Percentiles rank a stretch among this genome's conserved stretches.
Evolutionary conservation across 208 protist species (phyloP).

Genomic region (Zelonia costaricensis): DNA sequence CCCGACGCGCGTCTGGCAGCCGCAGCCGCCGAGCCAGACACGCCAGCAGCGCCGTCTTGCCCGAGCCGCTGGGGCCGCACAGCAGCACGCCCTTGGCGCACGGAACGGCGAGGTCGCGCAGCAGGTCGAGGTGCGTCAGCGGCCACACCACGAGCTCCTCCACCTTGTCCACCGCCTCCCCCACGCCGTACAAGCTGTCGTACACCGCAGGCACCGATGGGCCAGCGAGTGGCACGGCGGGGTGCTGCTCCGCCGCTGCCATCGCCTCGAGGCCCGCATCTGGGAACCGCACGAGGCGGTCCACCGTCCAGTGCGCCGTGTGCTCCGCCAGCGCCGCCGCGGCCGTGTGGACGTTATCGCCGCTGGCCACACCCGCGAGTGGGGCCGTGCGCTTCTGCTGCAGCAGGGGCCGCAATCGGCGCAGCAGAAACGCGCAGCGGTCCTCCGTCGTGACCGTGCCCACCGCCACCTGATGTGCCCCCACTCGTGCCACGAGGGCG

Average conservation of each 20-base stretch:
- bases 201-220: slow-evolving; percentile 20
- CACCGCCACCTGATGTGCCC: slow-evolving; percentile 33
- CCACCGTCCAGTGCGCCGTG: slow-evolving; percentile 20
- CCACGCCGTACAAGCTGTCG: slow-evolving; percentile 62
- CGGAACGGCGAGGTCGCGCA: slow-evolving; percentile 40
- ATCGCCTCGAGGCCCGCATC: slow-evolving; percentile 7
- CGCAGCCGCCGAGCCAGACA: slow-evolving; percentile 55
- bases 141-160: slow-evolving; percentile 84
- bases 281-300: slow-evolving; percentile 8
- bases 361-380: too few species aligned
- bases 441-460: slow-evolving; percentile 26
- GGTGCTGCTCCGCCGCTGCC: background rate
- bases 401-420: slow-evolving; percentile 2
- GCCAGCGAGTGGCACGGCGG: too few species aligned
- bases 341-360: too few species aligned
- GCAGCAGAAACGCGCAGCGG: slow-evolving; percentile 25
- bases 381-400: too few species aligned
- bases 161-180: slow-evolving; percentile 45
- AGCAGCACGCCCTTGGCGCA: slow-evolving; percentile 78
- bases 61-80: slow-evolving; percentile 75
- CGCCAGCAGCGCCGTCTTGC: slow-evolving; percentile 83
- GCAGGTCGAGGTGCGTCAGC: slow-evolving; percentile 50
- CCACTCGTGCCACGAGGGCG: slow-evolving; percentile 12
- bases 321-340: slow-evolving; percentile 21
- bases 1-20: slow-evolving; percentile 22